Evolutionary conservation across 2,329 filamentous ascomycete species (phyloP).

Genomic region (Teratosphaeria gauchensis): DNA sequence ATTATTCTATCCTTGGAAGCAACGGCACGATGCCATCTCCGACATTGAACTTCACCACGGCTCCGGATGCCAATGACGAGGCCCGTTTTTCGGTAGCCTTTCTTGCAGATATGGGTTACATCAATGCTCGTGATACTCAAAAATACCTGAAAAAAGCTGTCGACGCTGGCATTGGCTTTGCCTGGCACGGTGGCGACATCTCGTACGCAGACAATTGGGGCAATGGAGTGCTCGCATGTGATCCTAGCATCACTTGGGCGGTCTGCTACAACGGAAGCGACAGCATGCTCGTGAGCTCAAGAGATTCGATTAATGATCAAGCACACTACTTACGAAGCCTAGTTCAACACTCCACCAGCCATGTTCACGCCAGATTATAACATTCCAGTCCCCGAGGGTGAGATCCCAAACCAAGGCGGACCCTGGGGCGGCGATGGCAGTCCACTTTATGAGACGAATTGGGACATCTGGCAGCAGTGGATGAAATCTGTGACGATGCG

Average conservation of each 20-base stretch:
- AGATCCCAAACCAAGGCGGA: conserved; percentile 46
- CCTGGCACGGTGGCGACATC: conserved; percentile 35
- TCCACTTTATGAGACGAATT: too few species aligned
- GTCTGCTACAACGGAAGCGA: too few species aligned
- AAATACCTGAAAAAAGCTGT: conserved; percentile 32
- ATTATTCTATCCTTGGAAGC: conserved; percentile 40
- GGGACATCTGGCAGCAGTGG: conserved; percentile 20
- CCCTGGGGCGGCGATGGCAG: conserved; percentile 1
- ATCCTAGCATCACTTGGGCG: too few species aligned
- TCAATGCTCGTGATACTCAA: conserved; percentile 40
- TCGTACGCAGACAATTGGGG: conserved; percentile 53
- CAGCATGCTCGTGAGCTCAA: too few species aligned
- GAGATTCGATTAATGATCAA: too few species aligned
- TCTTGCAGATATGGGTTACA: conserved; percentile 46
- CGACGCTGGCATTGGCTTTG: conserved; percentile 6
- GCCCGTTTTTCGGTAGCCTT: conserved; percentile 37
- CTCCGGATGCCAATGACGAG: conserved; percentile 33
- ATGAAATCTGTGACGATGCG: conserved; percentile 48
- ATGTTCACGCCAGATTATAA: conserved; percentile 9
- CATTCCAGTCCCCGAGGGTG: conserved; percentile 33
- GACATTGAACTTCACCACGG: conserved; percentile 38
- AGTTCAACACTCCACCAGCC: too few species aligned
- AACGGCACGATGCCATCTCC: conserved; percentile 42
- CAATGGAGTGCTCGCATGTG: conserved; percentile 32
- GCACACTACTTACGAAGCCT: too few species aligned